phyloP scores from a whole-genome alignment of 2,329 filamentous ascomycete genomes.

The Teratosphaeria pseudoeucalypti region DNA sequence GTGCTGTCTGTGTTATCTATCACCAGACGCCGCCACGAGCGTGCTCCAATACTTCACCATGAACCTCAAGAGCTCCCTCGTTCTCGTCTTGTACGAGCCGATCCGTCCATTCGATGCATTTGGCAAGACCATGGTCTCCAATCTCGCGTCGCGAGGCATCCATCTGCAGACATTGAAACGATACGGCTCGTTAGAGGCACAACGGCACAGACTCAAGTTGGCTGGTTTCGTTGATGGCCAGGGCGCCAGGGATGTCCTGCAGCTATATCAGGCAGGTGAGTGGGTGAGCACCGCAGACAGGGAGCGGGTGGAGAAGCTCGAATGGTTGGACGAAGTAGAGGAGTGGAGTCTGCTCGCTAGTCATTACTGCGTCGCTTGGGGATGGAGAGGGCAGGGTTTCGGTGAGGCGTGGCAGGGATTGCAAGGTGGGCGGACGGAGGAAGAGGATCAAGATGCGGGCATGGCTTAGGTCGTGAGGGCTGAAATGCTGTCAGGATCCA shows the following conservation, averaged over 20 bases:
- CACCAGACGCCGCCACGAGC: constrained; percentile 49
- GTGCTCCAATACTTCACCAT: constrained; percentile 30
- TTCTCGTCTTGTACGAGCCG: constrained; percentile 77
- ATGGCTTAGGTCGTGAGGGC: neutral
- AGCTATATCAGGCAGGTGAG: constrained; percentile 54
- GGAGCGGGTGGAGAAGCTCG: constrained; percentile 64
- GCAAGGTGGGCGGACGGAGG: constrained; percentile 8
- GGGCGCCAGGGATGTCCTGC: constrained; percentile 50
- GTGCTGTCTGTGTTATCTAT: constrained; percentile 88
- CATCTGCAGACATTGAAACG: constrained; percentile 69
- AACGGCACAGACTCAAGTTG: constrained; percentile 54
- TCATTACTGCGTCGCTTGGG: constrained; percentile 90
- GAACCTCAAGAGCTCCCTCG: constrained; percentile 36
- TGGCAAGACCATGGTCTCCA: constrained; percentile 83
- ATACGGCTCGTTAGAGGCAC: constrained; percentile 59
- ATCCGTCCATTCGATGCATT: constrained; percentile 77
- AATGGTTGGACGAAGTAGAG: constrained; percentile 90
- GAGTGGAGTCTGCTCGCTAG: constrained; percentile 80
- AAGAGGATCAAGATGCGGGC: constrained; percentile 1
- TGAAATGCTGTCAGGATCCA: neutral
- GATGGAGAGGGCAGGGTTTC: constrained; percentile 47
- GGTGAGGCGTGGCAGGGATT: constrained; percentile 14
- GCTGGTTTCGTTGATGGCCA: constrained; percentile 55
- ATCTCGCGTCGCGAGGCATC: constrained; percentile 73
- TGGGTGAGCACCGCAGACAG: constrained; percentile 67